Conservation (phyloP, 2,329 filamentous ascomycete genomes). For the Pestalotiopsis sp. region DNA sequence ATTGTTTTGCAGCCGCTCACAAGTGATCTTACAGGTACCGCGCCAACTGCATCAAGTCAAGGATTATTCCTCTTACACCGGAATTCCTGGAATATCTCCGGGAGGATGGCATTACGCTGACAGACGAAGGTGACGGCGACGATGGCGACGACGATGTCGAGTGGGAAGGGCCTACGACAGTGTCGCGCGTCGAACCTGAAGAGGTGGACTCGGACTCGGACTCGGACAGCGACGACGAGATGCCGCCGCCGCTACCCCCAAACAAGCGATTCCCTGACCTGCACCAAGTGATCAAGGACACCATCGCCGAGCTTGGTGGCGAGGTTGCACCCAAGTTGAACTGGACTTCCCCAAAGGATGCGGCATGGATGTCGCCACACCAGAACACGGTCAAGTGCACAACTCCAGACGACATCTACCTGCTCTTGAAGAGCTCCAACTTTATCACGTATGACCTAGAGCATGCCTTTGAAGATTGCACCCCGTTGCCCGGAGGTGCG, state of each 20-base stretch:
- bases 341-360: constrained; percentile 97
- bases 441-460: constrained; percentile 94
- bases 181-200: constrained; percentile 33
- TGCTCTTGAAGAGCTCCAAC: constrained; percentile 91
- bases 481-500: constrained; percentile 34
- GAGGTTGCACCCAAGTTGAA: constrained; percentile 92
- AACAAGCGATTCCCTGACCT: constrained; percentile 69
- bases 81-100: constrained; percentile 85
- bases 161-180: constrained; percentile 46
- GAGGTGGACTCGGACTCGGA: constrained; percentile 48
- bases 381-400: constrained; percentile 91
- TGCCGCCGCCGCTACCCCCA: constrained; percentile 53
- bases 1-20: neutral
- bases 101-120: constrained; percentile 89
- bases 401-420: constrained; percentile 86
- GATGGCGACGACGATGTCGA: constrained; percentile 58
- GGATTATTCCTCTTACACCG: constrained; percentile 75
- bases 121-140: constrained; percentile 61
- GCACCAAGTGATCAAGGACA: constrained; percentile 75
- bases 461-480: constrained; percentile 84
- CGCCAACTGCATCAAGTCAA: constrained; percentile 79
- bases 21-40: constrained; percentile 63
- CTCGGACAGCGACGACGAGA: constrained; percentile 55
- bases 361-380: constrained; percentile 84
- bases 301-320: constrained; percentile 81